Percentiles rank a stretch among this genome's conserved stretches.
Evolutionary conservation across 306 rosid genomes (phyloP).

Genomic region (barrel medic (Medicago truncatula)): DNA sequence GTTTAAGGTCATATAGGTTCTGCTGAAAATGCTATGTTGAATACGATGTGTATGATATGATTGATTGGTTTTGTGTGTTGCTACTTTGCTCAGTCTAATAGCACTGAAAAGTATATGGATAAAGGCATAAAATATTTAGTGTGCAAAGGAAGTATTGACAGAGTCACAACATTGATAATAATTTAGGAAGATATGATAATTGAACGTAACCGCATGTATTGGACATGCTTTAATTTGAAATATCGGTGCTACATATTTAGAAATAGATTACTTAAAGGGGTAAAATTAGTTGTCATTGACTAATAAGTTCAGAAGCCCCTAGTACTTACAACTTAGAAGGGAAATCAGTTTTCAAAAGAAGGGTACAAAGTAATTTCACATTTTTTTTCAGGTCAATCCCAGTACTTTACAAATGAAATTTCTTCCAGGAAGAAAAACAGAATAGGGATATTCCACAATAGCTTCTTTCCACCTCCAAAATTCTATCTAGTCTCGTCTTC

Average conservation of each 20-base stretch:
- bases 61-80: slow-evolving; percentile 6
- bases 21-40: not conserved
- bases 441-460: slow-evolving; percentile 50
- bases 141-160: not conserved
- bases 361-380: slow-evolving; percentile 58
- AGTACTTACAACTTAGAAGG: slow-evolving; percentile 58
- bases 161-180: not conserved
- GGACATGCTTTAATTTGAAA: not conserved
- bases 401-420: slow-evolving; percentile 66
- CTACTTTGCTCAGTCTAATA: slow-evolving; percentile 24
- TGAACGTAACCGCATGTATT: not conserved
- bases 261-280: slow-evolving; percentile 18
- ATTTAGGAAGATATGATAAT: not conserved
- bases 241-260: not conserved
- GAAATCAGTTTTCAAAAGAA: slow-evolving; percentile 53
- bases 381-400: slow-evolving; percentile 55
- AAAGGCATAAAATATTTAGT: slow-evolving; percentile 3
- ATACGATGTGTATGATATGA: not conserved
- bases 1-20: not conserved
- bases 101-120: not conserved
- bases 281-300: slow-evolving; percentile 55
- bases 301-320: slow-evolving; percentile 51
- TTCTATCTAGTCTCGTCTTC: slow-evolving; percentile 48
- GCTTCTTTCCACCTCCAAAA: slow-evolving; percentile 67
- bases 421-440: slow-evolving; percentile 29